A percentile compares a stretch with the other conserved stretches of the same genome.
phyloP scores from a whole-genome alignment of 2,329 filamentous ascomycete genomes.

The Beauveria medogensis region DNA sequence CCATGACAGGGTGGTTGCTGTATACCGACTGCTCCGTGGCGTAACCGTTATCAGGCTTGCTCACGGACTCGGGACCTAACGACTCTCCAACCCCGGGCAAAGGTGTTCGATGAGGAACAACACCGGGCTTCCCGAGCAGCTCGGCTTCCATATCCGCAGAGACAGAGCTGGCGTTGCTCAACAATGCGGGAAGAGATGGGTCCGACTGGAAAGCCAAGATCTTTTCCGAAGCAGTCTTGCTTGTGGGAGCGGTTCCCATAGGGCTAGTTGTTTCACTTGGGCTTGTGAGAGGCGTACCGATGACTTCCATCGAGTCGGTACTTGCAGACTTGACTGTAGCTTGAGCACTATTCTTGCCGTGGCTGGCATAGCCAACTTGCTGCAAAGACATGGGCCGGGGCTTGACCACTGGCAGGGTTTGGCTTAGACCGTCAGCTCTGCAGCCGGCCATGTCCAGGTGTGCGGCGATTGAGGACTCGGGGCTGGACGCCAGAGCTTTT shows the following conservation, averaged over 20 bases:
- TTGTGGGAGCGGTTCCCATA: slow-evolving; percentile 31
- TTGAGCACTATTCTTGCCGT: not conserved
- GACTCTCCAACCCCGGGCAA: slow-evolving; percentile 46
- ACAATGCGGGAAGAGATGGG: slow-evolving; percentile 53
- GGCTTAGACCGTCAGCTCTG: not conserved
- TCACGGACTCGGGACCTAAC: slow-evolving; percentile 43
- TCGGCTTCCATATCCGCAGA: slow-evolving; percentile 56
- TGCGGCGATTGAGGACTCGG: slow-evolving; percentile 8
- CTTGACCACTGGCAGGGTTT: not conserved
- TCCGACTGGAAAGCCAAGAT: slow-evolving; percentile 52
- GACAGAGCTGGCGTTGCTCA: slow-evolving; percentile 57
- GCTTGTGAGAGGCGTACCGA: slow-evolving; percentile 46
- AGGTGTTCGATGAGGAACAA: slow-evolving; percentile 32
- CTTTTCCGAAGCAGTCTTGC: slow-evolving; percentile 36
- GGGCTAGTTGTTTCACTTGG: slow-evolving; percentile 46
- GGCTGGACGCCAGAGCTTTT: slow-evolving; percentile 5
- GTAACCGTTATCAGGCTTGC: slow-evolving; percentile 37
- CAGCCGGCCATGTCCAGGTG: slow-evolving; percentile 6
- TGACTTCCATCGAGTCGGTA: slow-evolving; percentile 40
- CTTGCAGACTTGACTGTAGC: slow-evolving; percentile 42
- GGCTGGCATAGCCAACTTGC: not conserved
- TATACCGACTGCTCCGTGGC: slow-evolving; percentile 39
- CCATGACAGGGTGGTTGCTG: slow-evolving; percentile 24
- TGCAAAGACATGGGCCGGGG: slow-evolving; percentile 3
- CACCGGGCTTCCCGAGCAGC: slow-evolving; percentile 43